These are phyloP conservation scores for Calonectria ilicicola DNA, from an alignment of 2,329 filamentous ascomycete genomes.

Conservation along the genomic window DNA sequence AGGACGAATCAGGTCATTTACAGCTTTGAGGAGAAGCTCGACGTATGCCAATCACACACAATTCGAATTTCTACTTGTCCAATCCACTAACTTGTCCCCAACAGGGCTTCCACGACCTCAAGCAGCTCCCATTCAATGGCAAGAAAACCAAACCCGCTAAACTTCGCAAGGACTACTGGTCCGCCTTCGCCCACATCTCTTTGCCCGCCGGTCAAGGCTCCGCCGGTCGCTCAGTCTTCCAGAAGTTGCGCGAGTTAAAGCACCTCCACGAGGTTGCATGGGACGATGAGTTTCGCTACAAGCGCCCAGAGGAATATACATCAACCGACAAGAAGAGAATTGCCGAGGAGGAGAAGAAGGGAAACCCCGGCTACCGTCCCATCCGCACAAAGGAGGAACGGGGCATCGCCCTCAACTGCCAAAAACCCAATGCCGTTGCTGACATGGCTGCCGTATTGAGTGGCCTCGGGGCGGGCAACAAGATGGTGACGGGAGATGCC, in stretches of 20 bases:
- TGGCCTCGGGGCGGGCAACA: conserved; percentile 64
- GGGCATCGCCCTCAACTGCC: conserved; percentile 66
- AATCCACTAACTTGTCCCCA: neutral
- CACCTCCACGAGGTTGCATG: conserved; percentile 72
- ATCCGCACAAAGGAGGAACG: conserved; percentile 57
- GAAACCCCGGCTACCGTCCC: conserved; percentile 45
- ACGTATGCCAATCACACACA: conserved; percentile 52
- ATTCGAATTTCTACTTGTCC: neutral
- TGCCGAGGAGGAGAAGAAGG: conserved; percentile 44
- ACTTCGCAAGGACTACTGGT: conserved; percentile 77
- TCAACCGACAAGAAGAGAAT: conserved; percentile 49
- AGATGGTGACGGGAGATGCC: conserved; percentile 49
- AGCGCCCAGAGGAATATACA: conserved; percentile 49
- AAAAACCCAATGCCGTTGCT: conserved; percentile 71
- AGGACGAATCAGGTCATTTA: conserved; percentile 64
- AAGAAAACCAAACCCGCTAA: conserved; percentile 74
- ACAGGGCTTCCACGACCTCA: conserved; percentile 58
- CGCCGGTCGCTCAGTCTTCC: conserved; percentile 70
- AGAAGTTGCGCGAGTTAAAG: conserved; percentile 74
- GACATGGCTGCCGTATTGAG: conserved; percentile 71
- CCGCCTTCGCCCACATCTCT: conserved; percentile 69
- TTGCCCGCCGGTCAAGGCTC: conserved; percentile 65
- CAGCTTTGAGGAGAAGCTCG: conserved; percentile 58
- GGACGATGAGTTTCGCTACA: conserved; percentile 61
- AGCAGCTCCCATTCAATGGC: conserved; percentile 74